Evolutionary conservation across 306 rosid genomes (phyloP).

Genomic region (Quercus alba): DNA sequence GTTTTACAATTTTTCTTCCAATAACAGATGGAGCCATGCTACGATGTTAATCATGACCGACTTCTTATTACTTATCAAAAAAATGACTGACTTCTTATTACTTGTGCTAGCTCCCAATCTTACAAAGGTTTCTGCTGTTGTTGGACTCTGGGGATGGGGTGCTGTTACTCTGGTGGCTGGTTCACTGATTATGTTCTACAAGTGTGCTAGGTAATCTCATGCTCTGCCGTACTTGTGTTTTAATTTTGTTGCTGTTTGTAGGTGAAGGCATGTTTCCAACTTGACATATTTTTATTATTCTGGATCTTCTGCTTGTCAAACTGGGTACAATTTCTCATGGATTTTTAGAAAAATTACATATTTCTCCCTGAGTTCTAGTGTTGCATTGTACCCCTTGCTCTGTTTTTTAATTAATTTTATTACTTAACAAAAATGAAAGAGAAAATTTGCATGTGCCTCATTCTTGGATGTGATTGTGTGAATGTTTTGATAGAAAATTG

Average conservation of each 20-base stretch:
- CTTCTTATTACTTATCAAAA: slow-evolving; percentile 22
- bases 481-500: slow-evolving; percentile 9
- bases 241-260: slow-evolving; percentile 6
- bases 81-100: slow-evolving; percentile 27
- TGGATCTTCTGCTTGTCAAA: not conserved
- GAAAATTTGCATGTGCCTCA: not conserved
- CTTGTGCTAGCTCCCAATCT: slow-evolving; percentile 68
- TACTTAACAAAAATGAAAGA: not conserved
- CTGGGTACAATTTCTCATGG: not conserved
- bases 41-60: slow-evolving; percentile 19
- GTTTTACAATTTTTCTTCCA: slow-evolving; percentile 16
- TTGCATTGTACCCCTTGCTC: no score
- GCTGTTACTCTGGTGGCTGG: slow-evolving; percentile 56
- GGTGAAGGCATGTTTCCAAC: not conserved
- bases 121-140: slow-evolving; percentile 73
- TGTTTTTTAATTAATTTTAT: not conserved
- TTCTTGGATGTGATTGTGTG: not conserved
- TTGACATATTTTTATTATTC: not conserved
- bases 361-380: no score
- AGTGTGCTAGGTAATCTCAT: slow-evolving; percentile 76
- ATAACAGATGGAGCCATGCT: slow-evolving; percentile 8
- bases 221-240: slow-evolving; percentile 12
- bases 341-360: not conserved
- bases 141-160: slow-evolving; percentile 88
- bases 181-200: slow-evolving; percentile 71